Evolutionary conservation across 139 green algal genomes (phyloP).

Genomic region (Closterium sp.): DNA sequence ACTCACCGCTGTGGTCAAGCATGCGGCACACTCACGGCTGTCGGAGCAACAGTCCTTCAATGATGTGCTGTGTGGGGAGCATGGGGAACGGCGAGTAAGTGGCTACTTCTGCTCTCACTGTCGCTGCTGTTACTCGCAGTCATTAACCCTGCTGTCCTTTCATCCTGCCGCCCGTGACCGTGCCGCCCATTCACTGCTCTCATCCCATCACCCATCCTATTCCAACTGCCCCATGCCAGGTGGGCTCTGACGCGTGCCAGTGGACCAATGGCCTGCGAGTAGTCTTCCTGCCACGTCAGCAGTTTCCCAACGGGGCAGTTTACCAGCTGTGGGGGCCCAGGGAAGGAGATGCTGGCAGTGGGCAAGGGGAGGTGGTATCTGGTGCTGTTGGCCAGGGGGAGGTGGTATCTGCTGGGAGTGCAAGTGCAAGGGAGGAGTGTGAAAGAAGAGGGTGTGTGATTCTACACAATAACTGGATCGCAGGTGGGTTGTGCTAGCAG

Average conservation of each 20-base stretch:
- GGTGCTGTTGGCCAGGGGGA: neutral
- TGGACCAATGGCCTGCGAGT: neutral
- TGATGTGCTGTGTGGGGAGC: neutral
- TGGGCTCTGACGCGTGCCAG: neutral
- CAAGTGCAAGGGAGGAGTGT: neutral
- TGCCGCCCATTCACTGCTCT: too few species aligned
- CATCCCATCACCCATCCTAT: neutral
- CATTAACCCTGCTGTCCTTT: too few species aligned
- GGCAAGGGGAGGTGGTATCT: neutral
- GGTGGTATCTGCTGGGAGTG: neutral
- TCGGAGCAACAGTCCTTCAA: constrained; percentile 1
- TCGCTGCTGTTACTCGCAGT: too few species aligned
- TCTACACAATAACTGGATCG: constrained; percentile 49
- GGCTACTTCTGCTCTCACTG: neutral
- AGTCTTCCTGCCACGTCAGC: neutral
- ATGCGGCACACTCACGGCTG: neutral
- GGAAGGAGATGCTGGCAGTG: neutral
- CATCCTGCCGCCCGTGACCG: too few species aligned
- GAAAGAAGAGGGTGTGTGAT: constrained; percentile 32
- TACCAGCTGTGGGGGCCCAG: neutral
- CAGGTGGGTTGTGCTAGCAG: neutral
- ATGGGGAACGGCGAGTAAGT: neutral
- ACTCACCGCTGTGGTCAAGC: too few species aligned
- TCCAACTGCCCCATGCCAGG: neutral
- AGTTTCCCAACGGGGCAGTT: neutral